Base-by-base conservation (phyloP, 306 rosid genomes). In the Dalbergia cultrata region DNA sequence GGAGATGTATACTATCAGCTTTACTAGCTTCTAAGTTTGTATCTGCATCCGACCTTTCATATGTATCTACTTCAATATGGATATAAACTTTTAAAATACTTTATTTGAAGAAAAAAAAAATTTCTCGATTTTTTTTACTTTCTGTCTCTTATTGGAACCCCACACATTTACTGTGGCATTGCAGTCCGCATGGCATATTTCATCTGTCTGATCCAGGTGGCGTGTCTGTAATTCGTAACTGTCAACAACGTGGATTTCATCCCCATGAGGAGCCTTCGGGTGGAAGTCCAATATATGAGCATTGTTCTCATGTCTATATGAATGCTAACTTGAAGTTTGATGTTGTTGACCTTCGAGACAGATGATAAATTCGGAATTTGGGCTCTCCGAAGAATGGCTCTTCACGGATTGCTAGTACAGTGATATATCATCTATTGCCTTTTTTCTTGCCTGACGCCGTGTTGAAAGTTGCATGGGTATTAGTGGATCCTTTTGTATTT, bases 121-220 rank as follows among this genome's bases (percentile, higher is more conserved):
- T 26, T 63, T 1, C 39, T 59, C 26, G 64, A 74, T 84, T 78
- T 67, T 21, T 76, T 60, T 18, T 21, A 64, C 56, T 53, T 19
- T 62, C 56, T 72, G 63, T 33, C 14, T 47, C 83, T 86, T 43
- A 83, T 67, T 72, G 35, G 16, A 86, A 67, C 13, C 65, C 60
- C 73, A 72, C 57, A 37, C 58, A 60, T 83, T 79, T 85, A n/a
- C 79, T 64, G 35, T 83, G 60, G 81, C 68, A 72, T 59, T 89
- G 88, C 97, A 96, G 99, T 84, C 97, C 98, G 7, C 97, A 96
- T 53, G 99, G 99, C 76, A 93, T 96, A 86, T 96, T 96, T 79
- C 99, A 93, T 86, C 84, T 96, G 62, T 96, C 98, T 9, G 99
- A 96, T 74, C 99, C 99, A 9, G 84, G 93, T 0, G 99, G 99